These are phyloP conservation scores for Globisporangium heterothallicum DNA, from an alignment of 352 stramenopile species.

Conservation along the genomic window DNA sequence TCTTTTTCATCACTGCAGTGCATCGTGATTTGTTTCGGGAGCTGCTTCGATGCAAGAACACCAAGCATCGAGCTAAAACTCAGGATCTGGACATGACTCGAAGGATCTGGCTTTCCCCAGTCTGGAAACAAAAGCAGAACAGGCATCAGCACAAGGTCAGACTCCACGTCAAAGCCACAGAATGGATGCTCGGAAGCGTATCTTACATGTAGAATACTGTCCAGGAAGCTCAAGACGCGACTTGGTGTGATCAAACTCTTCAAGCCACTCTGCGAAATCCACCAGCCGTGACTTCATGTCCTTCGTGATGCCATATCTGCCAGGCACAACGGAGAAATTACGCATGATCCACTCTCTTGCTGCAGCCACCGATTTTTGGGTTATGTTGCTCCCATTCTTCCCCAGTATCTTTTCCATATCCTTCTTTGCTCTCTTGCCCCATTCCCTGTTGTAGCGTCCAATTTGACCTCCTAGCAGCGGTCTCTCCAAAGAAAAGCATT, in stretches of 20 bases:
- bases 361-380: conserved; percentile 40
- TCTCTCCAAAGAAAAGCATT: conserved; percentile 57
- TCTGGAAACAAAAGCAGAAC: conserved; percentile 24
- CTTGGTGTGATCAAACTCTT: conserved; percentile 76
- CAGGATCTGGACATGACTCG: conserved; percentile 57
- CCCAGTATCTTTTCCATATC: conserved; percentile 75
- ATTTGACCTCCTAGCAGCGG: conserved; percentile 49
- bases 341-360: conserved; percentile 68
- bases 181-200: not conserved
- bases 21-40: conserved; percentile 79
- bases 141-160: not conserved
- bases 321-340: conserved; percentile 64
- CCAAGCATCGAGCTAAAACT: conserved; percentile 73
- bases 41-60: conserved; percentile 78
- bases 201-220: conserved; percentile 70
- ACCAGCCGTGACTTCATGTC: conserved; percentile 77
- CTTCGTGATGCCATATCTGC: conserved; percentile 65
- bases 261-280: conserved; percentile 83
- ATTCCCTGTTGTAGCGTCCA: conserved; percentile 75
- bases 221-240: conserved; percentile 66
- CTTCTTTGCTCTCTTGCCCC: conserved; percentile 39
- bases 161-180: not conserved
- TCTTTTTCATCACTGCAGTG: conserved; percentile 77
- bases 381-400: conserved; percentile 52
- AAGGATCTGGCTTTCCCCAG: conserved; percentile 68